These are phyloP conservation scores for Auricularia auricula-judae DNA, from an alignment of 768 basidiomycete genomes.

Conservation along the genomic window DNA sequence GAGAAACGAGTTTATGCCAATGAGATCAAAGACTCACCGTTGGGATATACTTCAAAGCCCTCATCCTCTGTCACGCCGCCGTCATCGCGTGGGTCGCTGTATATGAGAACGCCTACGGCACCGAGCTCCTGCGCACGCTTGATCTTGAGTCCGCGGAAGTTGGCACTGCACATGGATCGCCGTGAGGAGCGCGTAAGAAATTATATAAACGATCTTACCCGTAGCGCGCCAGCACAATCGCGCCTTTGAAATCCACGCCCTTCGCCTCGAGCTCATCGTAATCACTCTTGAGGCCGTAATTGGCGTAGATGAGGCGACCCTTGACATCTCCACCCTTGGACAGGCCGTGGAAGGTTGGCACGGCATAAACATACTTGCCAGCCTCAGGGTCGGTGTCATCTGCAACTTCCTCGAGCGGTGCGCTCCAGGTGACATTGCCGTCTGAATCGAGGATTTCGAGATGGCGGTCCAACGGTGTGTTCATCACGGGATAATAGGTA, in stretches of 20 bases:
- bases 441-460: constrained; percentile 53
- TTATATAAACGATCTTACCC: constrained; percentile 20
- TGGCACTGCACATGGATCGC: constrained; percentile 18
- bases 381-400: constrained; percentile 68
- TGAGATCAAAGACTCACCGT: background rate
- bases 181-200: background rate
- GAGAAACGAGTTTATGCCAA: no score
- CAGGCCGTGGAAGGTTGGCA: constrained; percentile 82
- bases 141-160: constrained; percentile 82
- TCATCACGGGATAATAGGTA: constrained; percentile 80
- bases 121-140: constrained; percentile 78
- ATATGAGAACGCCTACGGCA: constrained; percentile 68
- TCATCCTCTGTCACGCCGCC: constrained; percentile 66
- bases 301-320: constrained; percentile 64
- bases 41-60: constrained; percentile 48
- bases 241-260: constrained; percentile 54
- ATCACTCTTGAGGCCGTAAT: constrained; percentile 69
- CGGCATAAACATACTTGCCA: constrained; percentile 47
- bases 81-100: constrained; percentile 79
- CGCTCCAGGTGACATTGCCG: constrained; percentile 48
- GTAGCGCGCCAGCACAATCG: constrained; percentile 71
- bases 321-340: constrained; percentile 66
- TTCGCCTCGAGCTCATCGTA: constrained; percentile 52
- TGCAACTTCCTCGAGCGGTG: constrained; percentile 63
- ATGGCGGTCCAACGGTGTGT: constrained; percentile 59